phyloP scores from a whole-genome alignment of 352 stramenopile species.

The Globisporangium solare region DNA sequence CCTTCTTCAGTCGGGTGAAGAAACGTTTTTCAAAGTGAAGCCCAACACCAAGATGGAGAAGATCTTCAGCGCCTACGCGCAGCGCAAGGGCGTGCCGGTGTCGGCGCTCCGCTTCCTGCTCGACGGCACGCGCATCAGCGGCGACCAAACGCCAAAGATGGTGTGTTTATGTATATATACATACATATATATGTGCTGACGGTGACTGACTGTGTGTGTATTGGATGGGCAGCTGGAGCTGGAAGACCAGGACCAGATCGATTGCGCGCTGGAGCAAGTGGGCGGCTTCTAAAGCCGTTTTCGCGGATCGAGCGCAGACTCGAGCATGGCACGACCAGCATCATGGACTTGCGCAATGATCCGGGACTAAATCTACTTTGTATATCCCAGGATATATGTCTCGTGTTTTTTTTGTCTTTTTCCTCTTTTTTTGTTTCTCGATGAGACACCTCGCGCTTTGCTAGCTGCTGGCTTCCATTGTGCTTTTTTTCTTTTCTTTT shows the following conservation, averaged over 20 bases:
- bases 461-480: too few species aligned
- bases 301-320: neutral
- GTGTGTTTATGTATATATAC: slow-evolving; percentile 10
- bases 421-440: too few species aligned
- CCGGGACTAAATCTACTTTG: too few species aligned
- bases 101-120: slow-evolving; percentile 93
- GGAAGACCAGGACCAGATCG: slow-evolving; percentile 98
- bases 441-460: too few species aligned
- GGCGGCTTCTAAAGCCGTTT: slow-evolving; percentile 46
- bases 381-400: too few species aligned
- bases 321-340: neutral
- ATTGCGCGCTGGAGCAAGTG: slow-evolving; percentile 92
- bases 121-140: slow-evolving; percentile 93
- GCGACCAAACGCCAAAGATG: slow-evolving; percentile 94
- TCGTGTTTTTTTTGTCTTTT: too few species aligned
- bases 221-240: slow-evolving; percentile 86
- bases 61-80: slow-evolving; percentile 96
- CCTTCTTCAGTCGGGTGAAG: slow-evolving; percentile 77
- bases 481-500: too few species aligned
- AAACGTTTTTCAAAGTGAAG: slow-evolving; percentile 99
- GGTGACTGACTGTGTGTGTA: neutral
- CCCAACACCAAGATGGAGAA: slow-evolving; percentile 98
- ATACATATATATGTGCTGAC: neutral
- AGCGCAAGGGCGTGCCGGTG: slow-evolving; percentile 91
- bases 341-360: too few species aligned